phyloP scores from a whole-genome alignment of 352 stramenopile genomes.

The Phytopythium vexans region DNA sequence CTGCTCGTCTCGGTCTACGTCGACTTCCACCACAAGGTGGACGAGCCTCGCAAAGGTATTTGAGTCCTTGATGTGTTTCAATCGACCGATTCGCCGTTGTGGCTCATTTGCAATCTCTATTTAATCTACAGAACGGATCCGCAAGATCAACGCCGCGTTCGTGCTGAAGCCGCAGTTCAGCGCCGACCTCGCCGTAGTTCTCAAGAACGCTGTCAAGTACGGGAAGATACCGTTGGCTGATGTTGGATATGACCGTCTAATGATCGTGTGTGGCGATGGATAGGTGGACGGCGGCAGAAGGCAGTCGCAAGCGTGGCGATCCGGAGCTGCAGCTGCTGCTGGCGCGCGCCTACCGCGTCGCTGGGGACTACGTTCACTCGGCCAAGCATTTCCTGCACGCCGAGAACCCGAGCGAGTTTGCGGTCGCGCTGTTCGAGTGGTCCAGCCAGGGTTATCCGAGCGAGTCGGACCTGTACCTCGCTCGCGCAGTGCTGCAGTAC shows the following conservation, averaged over 20 bases:
- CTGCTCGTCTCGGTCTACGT: conserved; percentile 73
- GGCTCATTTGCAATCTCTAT: not conserved
- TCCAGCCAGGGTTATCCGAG: conserved; percentile 70
- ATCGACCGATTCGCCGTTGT: not conserved
- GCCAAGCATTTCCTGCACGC: conserved; percentile 81
- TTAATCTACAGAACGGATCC: conserved; percentile 31
- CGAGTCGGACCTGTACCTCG: conserved; percentile 79
- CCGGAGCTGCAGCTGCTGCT: conserved; percentile 74
- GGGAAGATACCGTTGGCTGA: conserved; percentile 7
- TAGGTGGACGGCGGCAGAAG: conserved; percentile 67
- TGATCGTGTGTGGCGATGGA: conserved; percentile 1
- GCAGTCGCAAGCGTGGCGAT: conserved; percentile 71
- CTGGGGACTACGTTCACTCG: conserved; percentile 58
- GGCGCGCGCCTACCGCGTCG: conserved; percentile 42
- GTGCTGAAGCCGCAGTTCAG: conserved; percentile 63
- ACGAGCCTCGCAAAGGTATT: conserved; percentile 64
- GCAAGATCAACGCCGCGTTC: conserved; percentile 62
- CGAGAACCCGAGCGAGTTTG: conserved; percentile 68
- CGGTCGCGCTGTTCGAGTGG: conserved; percentile 71
- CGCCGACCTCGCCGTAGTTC: conserved; percentile 57
- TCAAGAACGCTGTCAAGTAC: conserved; percentile 82
- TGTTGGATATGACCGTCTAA: not conserved
- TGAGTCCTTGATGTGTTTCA: not conserved
- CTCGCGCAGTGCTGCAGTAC: conserved; percentile 76
- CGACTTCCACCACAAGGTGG: conserved; percentile 65